Evolutionary conservation across 352 stramenopile genomes (phyloP).

Genomic region (Phytophthora ohioensis): DNA sequence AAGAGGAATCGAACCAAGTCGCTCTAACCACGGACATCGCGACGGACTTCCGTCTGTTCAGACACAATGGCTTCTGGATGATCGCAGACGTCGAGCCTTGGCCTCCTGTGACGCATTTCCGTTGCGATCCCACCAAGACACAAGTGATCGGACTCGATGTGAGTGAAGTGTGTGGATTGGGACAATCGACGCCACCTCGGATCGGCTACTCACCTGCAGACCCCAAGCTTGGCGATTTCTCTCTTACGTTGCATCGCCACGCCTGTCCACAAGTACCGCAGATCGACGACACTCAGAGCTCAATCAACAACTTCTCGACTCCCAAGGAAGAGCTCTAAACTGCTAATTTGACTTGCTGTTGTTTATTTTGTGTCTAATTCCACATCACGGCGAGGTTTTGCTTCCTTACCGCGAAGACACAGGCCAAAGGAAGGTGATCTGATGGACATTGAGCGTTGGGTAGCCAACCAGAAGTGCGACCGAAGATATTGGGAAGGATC

Average conservation of each 20-base stretch:
- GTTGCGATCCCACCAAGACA: slow-evolving; percentile 63
- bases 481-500: slow-evolving; percentile 50
- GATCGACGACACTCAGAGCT: slow-evolving; percentile 1
- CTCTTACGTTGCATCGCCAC: slow-evolving; percentile 38
- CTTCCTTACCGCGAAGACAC: slow-evolving; percentile 62
- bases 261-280: slow-evolving; percentile 22
- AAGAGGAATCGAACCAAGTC: slow-evolving; percentile 10
- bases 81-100: slow-evolving; percentile 63
- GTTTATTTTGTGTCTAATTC: slow-evolving; percentile 45
- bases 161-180: slow-evolving; percentile 35
- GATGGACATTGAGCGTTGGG: slow-evolving; percentile 78
- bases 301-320: slow-evolving; percentile 24
- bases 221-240: slow-evolving; percentile 8
- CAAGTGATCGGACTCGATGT: slow-evolving; percentile 39
- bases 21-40: background rate
- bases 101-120: slow-evolving; percentile 67
- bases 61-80: slow-evolving; percentile 76
- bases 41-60: slow-evolving; percentile 63
- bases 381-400: slow-evolving; percentile 58
- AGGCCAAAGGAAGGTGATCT: slow-evolving; percentile 80
- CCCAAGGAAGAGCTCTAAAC: slow-evolving; percentile 47
- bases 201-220: slow-evolving; percentile 52
- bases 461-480: slow-evolving; percentile 49
- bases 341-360: slow-evolving; percentile 2
- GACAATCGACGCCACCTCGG: slow-evolving; percentile 44